phyloP scores from a whole-genome alignment of 2,329 filamentous ascomycete genomes.

The Mycosphaerella arachidis region DNA sequence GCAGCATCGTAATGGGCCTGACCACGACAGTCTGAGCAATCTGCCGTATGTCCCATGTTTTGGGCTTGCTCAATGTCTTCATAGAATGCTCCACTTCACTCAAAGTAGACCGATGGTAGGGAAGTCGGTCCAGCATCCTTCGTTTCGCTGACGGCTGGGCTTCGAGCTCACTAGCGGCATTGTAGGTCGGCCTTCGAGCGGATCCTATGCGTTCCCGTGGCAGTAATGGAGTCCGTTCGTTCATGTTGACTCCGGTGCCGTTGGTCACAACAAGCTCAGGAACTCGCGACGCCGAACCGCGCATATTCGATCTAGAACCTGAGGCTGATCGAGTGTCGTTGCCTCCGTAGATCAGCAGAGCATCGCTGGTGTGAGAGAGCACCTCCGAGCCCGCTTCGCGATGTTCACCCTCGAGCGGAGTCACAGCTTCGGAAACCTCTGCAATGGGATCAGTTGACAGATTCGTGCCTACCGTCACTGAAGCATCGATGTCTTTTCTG shows the following conservation, averaged over 20 bases:
- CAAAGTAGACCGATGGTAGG: slow-evolving; percentile 29
- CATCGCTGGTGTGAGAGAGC: slow-evolving; percentile 6
- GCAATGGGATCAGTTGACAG: slow-evolving; percentile 27
- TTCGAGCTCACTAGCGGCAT: slow-evolving; percentile 25
- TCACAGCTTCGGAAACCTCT: slow-evolving; percentile 34
- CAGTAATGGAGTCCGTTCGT: slow-evolving; percentile 36
- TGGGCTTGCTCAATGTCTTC: slow-evolving; percentile 52
- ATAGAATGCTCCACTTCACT: slow-evolving; percentile 20
- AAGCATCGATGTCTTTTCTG: slow-evolving; percentile 1
- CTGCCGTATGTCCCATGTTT: slow-evolving; percentile 64
- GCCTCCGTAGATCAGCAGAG: slow-evolving; percentile 14
- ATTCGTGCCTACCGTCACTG: not conserved
- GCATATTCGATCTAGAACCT: not conserved
- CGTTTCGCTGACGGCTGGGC: slow-evolving; percentile 9
- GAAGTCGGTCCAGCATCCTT: slow-evolving; percentile 29
- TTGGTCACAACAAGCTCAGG: slow-evolving; percentile 30
- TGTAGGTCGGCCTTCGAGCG: slow-evolving; percentile 21
- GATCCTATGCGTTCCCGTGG: slow-evolving; percentile 25
- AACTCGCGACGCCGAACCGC: slow-evolving; percentile 6
- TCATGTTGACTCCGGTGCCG: slow-evolving; percentile 21
- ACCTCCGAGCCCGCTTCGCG: slow-evolving; percentile 6
- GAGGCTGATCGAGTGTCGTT: slow-evolving; percentile 1
- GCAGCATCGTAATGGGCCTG: slow-evolving; percentile 66
- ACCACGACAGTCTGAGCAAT: slow-evolving; percentile 63
- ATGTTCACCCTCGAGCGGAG: slow-evolving; percentile 20